A percentile compares a stretch with the other conserved stretches of the same genome.
Conservation (phyloP, 2,329 filamentous ascomycete species). For the Xylariaceae sp. region DNA sequence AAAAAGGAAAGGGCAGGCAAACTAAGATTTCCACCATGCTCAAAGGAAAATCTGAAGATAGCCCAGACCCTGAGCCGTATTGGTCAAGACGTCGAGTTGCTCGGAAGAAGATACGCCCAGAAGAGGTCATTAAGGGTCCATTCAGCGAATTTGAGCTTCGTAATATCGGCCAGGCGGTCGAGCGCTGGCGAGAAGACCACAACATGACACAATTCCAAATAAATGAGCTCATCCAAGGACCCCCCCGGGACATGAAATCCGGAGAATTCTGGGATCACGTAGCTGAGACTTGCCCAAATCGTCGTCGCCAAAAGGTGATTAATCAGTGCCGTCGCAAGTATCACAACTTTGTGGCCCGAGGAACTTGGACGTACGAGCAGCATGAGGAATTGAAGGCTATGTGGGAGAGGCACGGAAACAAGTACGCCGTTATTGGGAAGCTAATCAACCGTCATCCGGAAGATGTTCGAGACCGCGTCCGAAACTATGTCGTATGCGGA, state of each 20-base stretch:
- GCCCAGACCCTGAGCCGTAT: conserved; percentile 1
- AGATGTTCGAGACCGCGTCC: conserved; percentile 71
- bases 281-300: conserved; percentile 50
- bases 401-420: conserved; percentile 51
- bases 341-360: conserved; percentile 65
- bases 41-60: conserved; percentile 12
- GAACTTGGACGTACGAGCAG: conserved; percentile 61
- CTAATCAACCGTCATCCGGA: conserved; percentile 65
- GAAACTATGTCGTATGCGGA: conserved; percentile 66
- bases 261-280: conserved; percentile 55
- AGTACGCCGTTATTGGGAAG: conserved; percentile 66
- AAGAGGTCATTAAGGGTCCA: conserved; percentile 36
- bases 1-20: conserved; percentile 17
- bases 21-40: conserved; percentile 29
- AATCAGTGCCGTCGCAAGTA: conserved; percentile 63
- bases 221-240: conserved; percentile 48
- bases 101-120: neutral
- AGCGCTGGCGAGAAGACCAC: conserved; percentile 48
- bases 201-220: conserved; percentile 48
- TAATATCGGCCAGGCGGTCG: conserved; percentile 45
- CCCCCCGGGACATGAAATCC: conserved; percentile 30
- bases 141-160: conserved; percentile 50
- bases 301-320: conserved; percentile 57
- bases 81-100: conserved; percentile 1
- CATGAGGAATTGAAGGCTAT: conserved; percentile 55